phyloP scores from a whole-genome alignment of 2,329 filamentous ascomycete genomes.

The Fusarium xyrophilum region DNA sequence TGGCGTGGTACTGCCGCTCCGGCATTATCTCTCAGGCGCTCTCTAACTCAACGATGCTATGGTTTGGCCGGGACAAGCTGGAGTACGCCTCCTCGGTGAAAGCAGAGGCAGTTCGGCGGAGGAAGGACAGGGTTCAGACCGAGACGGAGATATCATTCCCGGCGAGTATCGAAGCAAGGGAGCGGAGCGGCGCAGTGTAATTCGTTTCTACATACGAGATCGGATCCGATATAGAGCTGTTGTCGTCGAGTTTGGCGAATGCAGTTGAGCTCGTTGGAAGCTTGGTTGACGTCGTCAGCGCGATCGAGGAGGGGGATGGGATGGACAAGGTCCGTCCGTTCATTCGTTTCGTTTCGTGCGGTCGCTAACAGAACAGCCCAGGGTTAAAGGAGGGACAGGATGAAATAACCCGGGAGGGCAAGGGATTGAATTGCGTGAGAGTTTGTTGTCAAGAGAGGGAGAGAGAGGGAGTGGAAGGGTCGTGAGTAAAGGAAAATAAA shows the following conservation, averaged over 20 bases:
- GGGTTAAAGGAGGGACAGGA: conserved; percentile 29
- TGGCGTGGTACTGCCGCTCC: conserved; percentile 49
- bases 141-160: conserved; percentile 41
- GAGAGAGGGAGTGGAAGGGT: conserved; percentile 1
- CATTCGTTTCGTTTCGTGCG: conserved; percentile 32
- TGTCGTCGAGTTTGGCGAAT: neutral
- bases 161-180: conserved; percentile 33
- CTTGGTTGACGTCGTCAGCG: conserved; percentile 28
- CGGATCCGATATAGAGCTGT: conserved; percentile 11
- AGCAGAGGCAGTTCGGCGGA: conserved; percentile 20
- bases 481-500: neutral
- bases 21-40: conserved; percentile 41
- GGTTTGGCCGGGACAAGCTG: conserved; percentile 8
- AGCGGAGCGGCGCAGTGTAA: conserved; percentile 13
- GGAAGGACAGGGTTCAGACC: conserved; percentile 22
- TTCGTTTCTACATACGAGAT: conserved; percentile 38
- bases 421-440: conserved; percentile 16
- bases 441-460: conserved; percentile 10
- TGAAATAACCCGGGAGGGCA: conserved; percentile 17
- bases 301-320: conserved; percentile 22
- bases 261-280: conserved; percentile 14
- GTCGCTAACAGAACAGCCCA: conserved; percentile 23
- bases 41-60: conserved; percentile 23
- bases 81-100: conserved; percentile 19
- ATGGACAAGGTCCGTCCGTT: neutral